Base-by-base conservation (phyloP, 1,284 basidiomycete genomes). In the Cryptococcus depauperatus region DNA sequence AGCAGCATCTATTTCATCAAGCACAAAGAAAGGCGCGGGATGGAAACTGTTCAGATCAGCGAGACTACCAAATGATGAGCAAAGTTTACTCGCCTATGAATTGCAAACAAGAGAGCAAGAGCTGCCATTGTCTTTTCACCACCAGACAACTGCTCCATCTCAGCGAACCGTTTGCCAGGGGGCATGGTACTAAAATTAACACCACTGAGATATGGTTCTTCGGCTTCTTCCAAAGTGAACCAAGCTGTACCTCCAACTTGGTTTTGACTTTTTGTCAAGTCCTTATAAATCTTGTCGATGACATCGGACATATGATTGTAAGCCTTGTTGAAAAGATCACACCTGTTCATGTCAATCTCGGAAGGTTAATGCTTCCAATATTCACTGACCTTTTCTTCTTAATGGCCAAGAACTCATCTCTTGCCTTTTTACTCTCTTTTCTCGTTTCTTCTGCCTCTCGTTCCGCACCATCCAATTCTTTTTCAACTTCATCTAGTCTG, bases 181-280 rank as follows among this genome's bases (percentile, higher is more conserved):
- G 93, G 93, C 87, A 98, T 98, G 1, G 92, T 91, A 66, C 96
- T 92, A 66, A 97, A 98, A 69, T 93, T 95, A 73, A 98, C 88
- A 47, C 93, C 95, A 23, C 83, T 85, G 21, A 80, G 78, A 61
- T 98, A 98, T 0, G 95, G 95, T 76, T 98, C 95, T 85, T 95
- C 93, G 50, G 79, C 87, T 62, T 98, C 93, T 62, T 99, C 95
- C 57, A 98, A 75, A 68, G 82, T 87, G 27, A 98, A 79, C 71
- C 97, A 98, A 1, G 93, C 95, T 27, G 93, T 87, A 58, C 93
- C 95, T 34, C 93, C 95, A 77, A 88, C 86, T 25, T 57, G 55
- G 25, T 49, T 43, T 18, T 46, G 44, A 26, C 88, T 90, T 69
- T 91, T 95, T 0, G 95, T 98, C 19, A 98, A 78, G 54, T 97